phyloP scores from a whole-genome alignment of 371 early-diverging fungal species.

The Synchytrium microbalum region DNA sequence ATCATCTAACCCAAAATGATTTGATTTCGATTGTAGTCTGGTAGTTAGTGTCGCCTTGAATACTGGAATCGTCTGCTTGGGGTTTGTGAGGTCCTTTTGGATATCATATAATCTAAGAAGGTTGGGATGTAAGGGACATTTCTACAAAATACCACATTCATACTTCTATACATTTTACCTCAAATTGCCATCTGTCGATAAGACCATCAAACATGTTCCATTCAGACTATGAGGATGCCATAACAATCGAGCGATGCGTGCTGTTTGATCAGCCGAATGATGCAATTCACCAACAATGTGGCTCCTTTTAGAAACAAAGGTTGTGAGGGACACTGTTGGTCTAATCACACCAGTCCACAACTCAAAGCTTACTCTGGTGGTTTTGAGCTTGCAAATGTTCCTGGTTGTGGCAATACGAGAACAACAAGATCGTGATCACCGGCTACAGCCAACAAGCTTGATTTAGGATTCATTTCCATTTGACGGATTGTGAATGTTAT shows the following conservation, averaged over 20 bases:
- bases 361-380: neutral
- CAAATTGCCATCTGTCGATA: slow-evolving; percentile 29
- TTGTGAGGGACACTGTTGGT: neutral
- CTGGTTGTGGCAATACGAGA: slow-evolving; percentile 18
- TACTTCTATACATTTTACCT: slow-evolving; percentile 4
- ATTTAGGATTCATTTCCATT: slow-evolving; percentile 21
- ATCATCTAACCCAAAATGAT: neutral
- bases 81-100: slow-evolving; percentile 32
- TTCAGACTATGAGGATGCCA: slow-evolving; percentile 35
- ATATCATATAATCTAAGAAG: slow-evolving; percentile 42
- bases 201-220: slow-evolving; percentile 24
- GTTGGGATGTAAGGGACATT: neutral
- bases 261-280: slow-evolving; percentile 13
- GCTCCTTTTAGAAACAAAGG: slow-evolving; percentile 6
- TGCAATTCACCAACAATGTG: slow-evolving; percentile 17
- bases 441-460: slow-evolving; percentile 23
- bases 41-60: slow-evolving; percentile 1
- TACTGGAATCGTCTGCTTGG: slow-evolving; percentile 30
- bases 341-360: too few species aligned
- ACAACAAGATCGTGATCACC: slow-evolving; percentile 27
- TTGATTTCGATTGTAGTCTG: neutral
- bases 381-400: neutral
- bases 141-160: neutral
- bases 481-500: slow-evolving; percentile 15
- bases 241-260: slow-evolving; percentile 19